A percentile compares a stretch with the other conserved stretches of the same genome.
These are phyloP conservation scores for Backusella mclennaniae DNA, from an alignment of 192 early-diverging fungal genomes.

Conservation along the genomic window DNA sequence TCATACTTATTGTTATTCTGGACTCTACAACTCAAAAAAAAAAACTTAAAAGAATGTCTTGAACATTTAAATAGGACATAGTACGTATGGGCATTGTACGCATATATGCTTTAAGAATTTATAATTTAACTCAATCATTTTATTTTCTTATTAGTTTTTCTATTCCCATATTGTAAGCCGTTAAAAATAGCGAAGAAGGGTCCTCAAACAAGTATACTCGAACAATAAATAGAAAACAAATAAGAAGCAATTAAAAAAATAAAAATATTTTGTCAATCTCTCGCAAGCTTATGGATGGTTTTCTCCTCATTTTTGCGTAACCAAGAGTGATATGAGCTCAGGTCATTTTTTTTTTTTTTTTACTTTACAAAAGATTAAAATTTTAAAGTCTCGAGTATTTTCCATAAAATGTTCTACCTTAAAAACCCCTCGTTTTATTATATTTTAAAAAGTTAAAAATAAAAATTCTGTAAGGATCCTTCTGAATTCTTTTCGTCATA, in stretches of 20 bases:
- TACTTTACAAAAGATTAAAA: neutral
- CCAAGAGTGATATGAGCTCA: neutral
- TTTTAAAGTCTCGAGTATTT: neutral
- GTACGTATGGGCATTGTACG: no score
- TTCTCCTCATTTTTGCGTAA: neutral
- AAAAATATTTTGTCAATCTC: neutral
- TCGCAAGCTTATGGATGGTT: neutral
- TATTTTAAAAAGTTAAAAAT: neutral
- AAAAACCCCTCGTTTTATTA: neutral
- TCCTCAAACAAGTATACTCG: neutral
- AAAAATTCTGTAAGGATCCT: conserved; percentile 1
- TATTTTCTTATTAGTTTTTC: neutral
- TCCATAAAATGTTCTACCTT: neutral
- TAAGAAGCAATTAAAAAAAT: neutral
- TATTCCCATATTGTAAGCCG: neutral
- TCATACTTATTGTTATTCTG: neutral
- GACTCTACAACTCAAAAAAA: neutral
- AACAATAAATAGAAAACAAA: neutral
- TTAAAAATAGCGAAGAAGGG: neutral
- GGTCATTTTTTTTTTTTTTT: neutral
- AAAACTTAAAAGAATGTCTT: neutral
- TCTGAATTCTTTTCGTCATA: neutral
- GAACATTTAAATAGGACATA: no score
- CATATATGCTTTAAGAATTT: no score
- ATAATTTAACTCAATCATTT: no score